Percentiles rank a stretch among this genome's conserved stretches.
phyloP scores from a whole-genome alignment of 2,329 filamentous ascomycete genomes.

The Sporothrix phasma region DNA sequence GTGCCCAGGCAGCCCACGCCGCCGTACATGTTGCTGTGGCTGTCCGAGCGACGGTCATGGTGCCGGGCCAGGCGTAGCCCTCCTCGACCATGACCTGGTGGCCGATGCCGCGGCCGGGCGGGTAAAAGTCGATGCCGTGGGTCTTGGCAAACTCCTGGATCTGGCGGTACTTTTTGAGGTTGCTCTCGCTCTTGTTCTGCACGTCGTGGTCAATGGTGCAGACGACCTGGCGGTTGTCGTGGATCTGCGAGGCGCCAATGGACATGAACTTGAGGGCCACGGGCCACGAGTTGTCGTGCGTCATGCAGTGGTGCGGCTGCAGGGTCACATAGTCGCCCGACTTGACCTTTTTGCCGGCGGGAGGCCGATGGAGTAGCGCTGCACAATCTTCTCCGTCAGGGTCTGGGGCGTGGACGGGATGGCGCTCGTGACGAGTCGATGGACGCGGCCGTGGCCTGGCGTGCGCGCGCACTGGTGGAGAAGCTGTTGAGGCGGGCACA shows the following conservation, averaged over 20 bases:
- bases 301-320: constrained; percentile 65
- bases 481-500: constrained; percentile 55
- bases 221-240: constrained; percentile 64
- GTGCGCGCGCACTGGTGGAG: neutral
- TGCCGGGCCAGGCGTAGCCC: constrained; percentile 72
- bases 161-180: constrained; percentile 70
- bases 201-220: constrained; percentile 85
- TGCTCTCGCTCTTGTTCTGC: constrained; percentile 68
- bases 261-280: constrained; percentile 65
- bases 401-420: constrained; percentile 51
- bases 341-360: constrained; percentile 63
- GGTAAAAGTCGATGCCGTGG: constrained; percentile 69
- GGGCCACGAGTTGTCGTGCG: constrained; percentile 52
- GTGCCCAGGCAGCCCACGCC: constrained; percentile 69
- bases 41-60: constrained; percentile 71
- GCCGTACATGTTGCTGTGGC: constrained; percentile 76
- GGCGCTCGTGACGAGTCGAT: constrained; percentile 15
- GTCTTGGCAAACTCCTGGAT: constrained; percentile 74
- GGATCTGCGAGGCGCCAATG: constrained; percentile 65
- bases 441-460: neutral
- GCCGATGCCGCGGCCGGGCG: constrained; percentile 37
- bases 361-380: constrained; percentile 69
- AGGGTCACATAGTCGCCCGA: constrained; percentile 78
- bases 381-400: constrained; percentile 86
- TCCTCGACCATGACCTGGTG: constrained; percentile 91